Base-by-base conservation (phyloP, 331 rosid species). In the Malus hybrid region DNA sequence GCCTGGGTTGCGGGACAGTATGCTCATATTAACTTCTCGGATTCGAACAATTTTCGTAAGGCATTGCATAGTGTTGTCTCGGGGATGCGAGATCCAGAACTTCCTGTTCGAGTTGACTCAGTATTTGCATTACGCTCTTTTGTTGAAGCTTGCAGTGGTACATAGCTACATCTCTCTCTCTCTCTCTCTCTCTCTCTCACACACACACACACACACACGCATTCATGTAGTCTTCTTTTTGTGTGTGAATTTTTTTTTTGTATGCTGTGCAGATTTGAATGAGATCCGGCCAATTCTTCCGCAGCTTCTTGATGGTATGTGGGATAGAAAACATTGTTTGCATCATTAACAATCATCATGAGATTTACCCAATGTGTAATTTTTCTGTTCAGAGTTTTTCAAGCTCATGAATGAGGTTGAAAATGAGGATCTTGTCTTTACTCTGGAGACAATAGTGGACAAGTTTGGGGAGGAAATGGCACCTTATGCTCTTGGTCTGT, bases 1-100 rank as follows among this genome's bases (percentile, higher is more conserved):
- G 97, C 98, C 65, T 93, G 98, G 98, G 98, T 94, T 83, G 92
- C 96, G 2, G 99, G 99, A 84, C 99, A 94, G 73, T 94, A 94
- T 80, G 96, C 96, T 50, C 87, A 88, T 66, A 84, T 94, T 67
- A 91, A 75, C 87, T 94, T 94, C 70, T 81, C 91, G 15, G 93
- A 94, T 71, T 92, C 89, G 82, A 87, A 88, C 86, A 94, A 92
- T 84, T 94, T 94, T 75, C 92, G 82, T n/a, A 88, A 87, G 67
- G 97, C 99, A 52, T 82, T 94, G 83, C 96, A 88, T 54, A 91
- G 97, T 85, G 97, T 94, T 69, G 92, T 92, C 15, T 76, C 90
- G 56, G 96, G 97, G 82, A 90, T 94, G 96, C 88, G 86, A 60
- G 99, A 94, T 86, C 74, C 92, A n/a, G 97, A 91, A 80, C 97